phyloP scores from a whole-genome alignment of 1,284 basidiomycete species.

The Afroboletus lepidellus region DNA sequence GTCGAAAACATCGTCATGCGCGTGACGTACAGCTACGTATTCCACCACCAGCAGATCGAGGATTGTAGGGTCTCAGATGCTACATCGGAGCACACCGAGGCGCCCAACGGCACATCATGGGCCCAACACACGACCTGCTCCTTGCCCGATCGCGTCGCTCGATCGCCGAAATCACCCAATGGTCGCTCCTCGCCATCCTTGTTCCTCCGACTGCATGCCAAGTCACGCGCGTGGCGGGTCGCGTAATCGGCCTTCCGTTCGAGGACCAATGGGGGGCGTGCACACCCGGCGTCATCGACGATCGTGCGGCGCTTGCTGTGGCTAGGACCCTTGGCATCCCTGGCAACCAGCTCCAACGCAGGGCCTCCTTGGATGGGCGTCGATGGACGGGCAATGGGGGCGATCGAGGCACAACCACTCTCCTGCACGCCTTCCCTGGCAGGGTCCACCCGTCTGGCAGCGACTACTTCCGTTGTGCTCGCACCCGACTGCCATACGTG shows the following conservation, averaged over 20 bases:
- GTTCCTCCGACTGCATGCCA: background rate
- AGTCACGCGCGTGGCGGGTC: background rate
- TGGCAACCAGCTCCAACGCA: background rate
- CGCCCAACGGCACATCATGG: too few species aligned
- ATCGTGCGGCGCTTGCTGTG: background rate
- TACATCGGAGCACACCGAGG: too few species aligned
- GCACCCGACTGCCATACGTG: slow-evolving; percentile 14
- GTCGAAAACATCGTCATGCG: too few species aligned
- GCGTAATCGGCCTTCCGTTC: slow-evolving; percentile 3
- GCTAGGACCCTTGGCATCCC: background rate
- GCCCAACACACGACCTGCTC: too few species aligned
- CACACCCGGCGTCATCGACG: background rate
- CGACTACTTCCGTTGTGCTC: slow-evolving; percentile 11
- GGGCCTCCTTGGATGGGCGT: background rate
- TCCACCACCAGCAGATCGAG: too few species aligned
- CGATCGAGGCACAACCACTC: background rate
- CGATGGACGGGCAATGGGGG: background rate
- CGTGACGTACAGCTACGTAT: too few species aligned
- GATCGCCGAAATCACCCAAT: slow-evolving; percentile 5
- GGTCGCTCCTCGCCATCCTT: background rate
- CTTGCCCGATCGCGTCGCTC: background rate
- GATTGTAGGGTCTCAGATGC: too few species aligned
- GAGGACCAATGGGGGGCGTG: background rate
- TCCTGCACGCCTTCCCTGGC: background rate
- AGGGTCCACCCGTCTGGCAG: background rate